Conservation (phyloP, 352 stramenopile genomes). For the Globisporangium lucens region DNA sequence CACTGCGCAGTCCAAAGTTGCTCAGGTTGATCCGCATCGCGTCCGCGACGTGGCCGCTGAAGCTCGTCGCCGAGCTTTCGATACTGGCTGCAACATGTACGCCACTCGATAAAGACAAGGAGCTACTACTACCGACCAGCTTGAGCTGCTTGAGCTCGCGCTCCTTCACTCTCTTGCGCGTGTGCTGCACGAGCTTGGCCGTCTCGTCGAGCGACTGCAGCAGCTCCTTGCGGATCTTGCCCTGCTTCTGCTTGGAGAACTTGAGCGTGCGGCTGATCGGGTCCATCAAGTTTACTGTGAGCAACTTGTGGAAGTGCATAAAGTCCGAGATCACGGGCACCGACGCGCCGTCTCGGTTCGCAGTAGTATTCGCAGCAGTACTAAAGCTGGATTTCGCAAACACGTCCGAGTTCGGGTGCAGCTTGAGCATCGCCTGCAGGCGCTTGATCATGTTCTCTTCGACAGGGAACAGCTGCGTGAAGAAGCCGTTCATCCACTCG, state of each 20-base stretch:
- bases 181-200: slow-evolving; percentile 16
- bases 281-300: slow-evolving; percentile 40
- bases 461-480: slow-evolving; percentile 30
- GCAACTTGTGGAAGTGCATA: slow-evolving; percentile 31
- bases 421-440: slow-evolving; percentile 29
- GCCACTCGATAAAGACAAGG: neutral
- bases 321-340: slow-evolving; percentile 24
- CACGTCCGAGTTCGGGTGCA: slow-evolving; percentile 14
- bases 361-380: neutral
- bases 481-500: slow-evolving; percentile 43
- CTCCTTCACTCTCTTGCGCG: slow-evolving; percentile 22
- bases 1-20: slow-evolving; percentile 27
- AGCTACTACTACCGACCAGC: slow-evolving; percentile 1
- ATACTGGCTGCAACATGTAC: neutral
- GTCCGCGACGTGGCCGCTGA: slow-evolving; percentile 3
- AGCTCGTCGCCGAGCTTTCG: neutral
- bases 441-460: slow-evolving; percentile 36
- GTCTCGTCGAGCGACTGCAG: slow-evolving; percentile 35
- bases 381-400: slow-evolving; percentile 9
- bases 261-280: slow-evolving; percentile 51
- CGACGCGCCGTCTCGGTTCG: neutral
- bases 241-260: slow-evolving; percentile 47
- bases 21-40: slow-evolving; percentile 17
- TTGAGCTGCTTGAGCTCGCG: slow-evolving; percentile 22
- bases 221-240: slow-evolving; percentile 41